A percentile compares a stretch with the other conserved stretches of the same genome.
Conservation (phyloP, 2,329 filamentous ascomycete species). For the Xylaria multiplex region DNA sequence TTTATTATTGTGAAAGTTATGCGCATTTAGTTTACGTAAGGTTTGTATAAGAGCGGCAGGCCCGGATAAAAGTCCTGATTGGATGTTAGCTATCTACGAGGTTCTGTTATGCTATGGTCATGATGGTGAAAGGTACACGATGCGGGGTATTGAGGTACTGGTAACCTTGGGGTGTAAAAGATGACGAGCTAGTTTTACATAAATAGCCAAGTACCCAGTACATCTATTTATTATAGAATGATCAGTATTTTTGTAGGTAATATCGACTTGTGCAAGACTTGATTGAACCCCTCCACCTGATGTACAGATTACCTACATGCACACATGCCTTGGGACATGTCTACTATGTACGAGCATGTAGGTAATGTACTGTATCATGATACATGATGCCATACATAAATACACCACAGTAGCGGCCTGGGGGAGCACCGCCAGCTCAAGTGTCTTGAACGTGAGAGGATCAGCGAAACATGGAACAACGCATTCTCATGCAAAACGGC, state of each 20-base stretch:
- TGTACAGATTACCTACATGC: not conserved
- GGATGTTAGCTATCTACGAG: too few species aligned
- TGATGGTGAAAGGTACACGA: constrained; percentile 6
- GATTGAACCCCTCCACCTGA: constrained; percentile 19
- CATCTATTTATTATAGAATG: not conserved
- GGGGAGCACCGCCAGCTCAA: not conserved
- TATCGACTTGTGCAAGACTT: constrained; percentile 1
- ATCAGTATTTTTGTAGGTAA: not conserved
- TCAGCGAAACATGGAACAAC: constrained; percentile 17
- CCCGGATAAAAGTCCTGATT: too few species aligned
- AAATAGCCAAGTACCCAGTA: constrained; percentile 21
- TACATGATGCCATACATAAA: not conserved
- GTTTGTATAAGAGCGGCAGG: too few species aligned
- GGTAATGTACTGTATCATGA: not conserved
- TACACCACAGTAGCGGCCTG: too few species aligned
- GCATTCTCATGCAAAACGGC: not conserved
- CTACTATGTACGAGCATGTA: too few species aligned
- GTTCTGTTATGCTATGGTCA: too few species aligned
- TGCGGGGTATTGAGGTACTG: constrained; percentile 29
- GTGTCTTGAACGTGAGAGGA: constrained; percentile 6
- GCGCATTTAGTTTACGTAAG: too few species aligned
- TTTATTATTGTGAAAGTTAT: too few species aligned
- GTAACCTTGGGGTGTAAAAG: not conserved
- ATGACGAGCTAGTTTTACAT: not conserved
- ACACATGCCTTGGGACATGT: too few species aligned